Evolutionary conservation across 352 stramenopile species (phyloP).

Genomic region (Pythium diclinum): DNA sequence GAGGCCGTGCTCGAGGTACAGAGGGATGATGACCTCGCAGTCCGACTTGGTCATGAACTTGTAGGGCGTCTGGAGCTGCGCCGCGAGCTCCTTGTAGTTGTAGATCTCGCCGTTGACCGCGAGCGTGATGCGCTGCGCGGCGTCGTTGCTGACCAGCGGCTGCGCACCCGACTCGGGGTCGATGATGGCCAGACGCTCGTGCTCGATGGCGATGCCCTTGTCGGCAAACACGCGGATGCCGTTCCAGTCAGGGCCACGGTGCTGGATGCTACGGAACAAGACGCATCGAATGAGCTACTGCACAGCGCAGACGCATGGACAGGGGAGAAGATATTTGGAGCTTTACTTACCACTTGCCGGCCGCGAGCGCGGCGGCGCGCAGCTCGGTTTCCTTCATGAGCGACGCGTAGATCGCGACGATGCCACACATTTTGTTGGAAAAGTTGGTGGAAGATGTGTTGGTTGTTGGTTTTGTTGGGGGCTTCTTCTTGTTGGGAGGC

Average conservation of each 20-base stretch:
- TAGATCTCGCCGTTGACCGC: constrained; percentile 99
- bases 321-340: background rate
- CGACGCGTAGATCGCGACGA: constrained; percentile 97
- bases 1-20: constrained; percentile 91
- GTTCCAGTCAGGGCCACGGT: constrained; percentile 97
- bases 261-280: constrained; percentile 73
- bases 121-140: constrained; percentile 86
- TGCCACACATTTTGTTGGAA: constrained; percentile 92
- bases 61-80: constrained; percentile 85
- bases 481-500: background rate
- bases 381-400: constrained; percentile 92
- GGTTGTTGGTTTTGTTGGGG: background rate
- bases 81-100: constrained; percentile 98
- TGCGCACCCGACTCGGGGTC: constrained; percentile 96
- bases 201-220: constrained; percentile 89
- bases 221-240: constrained; percentile 80
- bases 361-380: constrained; percentile 92
- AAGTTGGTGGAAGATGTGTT: background rate
- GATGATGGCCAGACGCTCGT: constrained; percentile 98
- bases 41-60: constrained; percentile 95
- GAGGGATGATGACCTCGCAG: constrained; percentile 97
- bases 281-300: background rate
- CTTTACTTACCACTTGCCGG: constrained; percentile 89
- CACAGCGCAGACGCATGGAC: background rate
- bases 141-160: constrained; percentile 87